phyloP scores from a whole-genome alignment of 2,329 filamentous ascomycete genomes.

The Graphiopsis chlorocephala region DNA sequence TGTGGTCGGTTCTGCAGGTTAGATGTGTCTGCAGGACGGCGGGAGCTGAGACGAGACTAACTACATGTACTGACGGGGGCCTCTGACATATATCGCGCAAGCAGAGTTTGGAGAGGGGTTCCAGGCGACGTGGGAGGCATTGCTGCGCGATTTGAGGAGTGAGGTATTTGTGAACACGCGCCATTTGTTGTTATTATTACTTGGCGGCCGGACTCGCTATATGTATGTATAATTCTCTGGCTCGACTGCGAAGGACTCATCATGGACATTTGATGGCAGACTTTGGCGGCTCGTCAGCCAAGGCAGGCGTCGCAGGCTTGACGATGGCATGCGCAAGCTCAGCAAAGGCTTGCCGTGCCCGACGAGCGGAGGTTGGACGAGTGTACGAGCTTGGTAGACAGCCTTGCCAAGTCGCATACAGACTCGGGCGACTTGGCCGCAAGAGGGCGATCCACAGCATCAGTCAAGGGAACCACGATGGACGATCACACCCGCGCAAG shows the following conservation, averaged over 20 bases:
- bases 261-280: not conserved
- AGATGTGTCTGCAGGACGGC: not conserved
- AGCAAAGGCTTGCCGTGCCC: not conserved
- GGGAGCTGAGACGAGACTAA: not conserved
- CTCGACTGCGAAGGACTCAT: not conserved
- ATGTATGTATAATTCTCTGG: not conserved
- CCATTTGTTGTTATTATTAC: not conserved
- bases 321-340: not conserved
- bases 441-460: slow-evolving; percentile 6
- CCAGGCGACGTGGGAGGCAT: not conserved
- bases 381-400: not conserved
- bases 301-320: not conserved
- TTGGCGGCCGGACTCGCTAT: no score
- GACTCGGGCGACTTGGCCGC: not conserved
- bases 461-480: slow-evolving; percentile 4
- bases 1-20: not conserved
- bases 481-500: not conserved
- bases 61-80: not conserved
- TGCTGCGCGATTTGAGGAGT: not conserved
- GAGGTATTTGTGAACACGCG: not conserved
- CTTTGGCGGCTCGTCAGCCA: not conserved
- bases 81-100: not conserved
- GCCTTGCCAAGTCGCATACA: slow-evolving; percentile 8
- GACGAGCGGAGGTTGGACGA: not conserved
- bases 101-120: not conserved